A percentile compares a stretch with the other conserved stretches of the same genome.
phyloP scores from a whole-genome alignment of 2,329 filamentous ascomycete species.

The Sclerotinia borealis region DNA sequence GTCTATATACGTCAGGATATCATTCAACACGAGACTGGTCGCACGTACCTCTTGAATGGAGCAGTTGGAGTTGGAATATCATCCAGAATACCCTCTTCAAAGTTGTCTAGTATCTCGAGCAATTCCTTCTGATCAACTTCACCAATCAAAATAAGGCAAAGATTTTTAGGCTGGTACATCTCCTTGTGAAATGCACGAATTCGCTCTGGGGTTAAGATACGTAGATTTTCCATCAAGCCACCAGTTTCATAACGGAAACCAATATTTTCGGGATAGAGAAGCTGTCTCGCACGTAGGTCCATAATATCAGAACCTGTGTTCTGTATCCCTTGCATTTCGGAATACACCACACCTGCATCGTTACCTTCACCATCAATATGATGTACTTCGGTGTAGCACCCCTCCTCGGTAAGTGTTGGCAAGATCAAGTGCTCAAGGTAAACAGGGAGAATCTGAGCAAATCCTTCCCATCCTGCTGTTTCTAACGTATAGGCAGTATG shows the following conservation, averaged over 20 bases:
- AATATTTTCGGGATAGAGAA: slow-evolving; percentile 81
- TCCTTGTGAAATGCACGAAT: slow-evolving; percentile 92
- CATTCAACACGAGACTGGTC: not conserved
- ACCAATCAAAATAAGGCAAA: slow-evolving; percentile 87
- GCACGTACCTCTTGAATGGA: slow-evolving; percentile 56
- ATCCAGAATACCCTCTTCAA: slow-evolving; percentile 80
- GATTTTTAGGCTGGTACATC: slow-evolving; percentile 97
- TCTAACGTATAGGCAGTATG: slow-evolving; percentile 95
- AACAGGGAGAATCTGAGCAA: slow-evolving; percentile 86
- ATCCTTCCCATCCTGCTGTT: slow-evolving; percentile 94
- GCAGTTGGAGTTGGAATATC: slow-evolving; percentile 70
- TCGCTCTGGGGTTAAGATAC: slow-evolving; percentile 77
- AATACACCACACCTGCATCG: slow-evolving; percentile 96
- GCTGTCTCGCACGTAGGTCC: slow-evolving; percentile 71
- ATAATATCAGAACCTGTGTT: slow-evolving; percentile 81
- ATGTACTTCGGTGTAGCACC: slow-evolving; percentile 92
- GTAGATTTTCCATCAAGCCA: slow-evolving; percentile 87
- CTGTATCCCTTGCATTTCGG: slow-evolving; percentile 95
- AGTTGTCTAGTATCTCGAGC: slow-evolving; percentile 73
- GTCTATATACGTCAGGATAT: slow-evolving; percentile 36
- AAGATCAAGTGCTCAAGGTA: slow-evolving; percentile 93
- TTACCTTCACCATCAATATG: slow-evolving; percentile 91
- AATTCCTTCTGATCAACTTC: slow-evolving; percentile 80
- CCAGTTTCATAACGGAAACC: slow-evolving; percentile 98
- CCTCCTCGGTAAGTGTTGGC: slow-evolving; percentile 86